Evolutionary conservation across 2,329 filamentous ascomycete genomes (phyloP).

Genomic region (Chaetoscypha palmicola): DNA sequence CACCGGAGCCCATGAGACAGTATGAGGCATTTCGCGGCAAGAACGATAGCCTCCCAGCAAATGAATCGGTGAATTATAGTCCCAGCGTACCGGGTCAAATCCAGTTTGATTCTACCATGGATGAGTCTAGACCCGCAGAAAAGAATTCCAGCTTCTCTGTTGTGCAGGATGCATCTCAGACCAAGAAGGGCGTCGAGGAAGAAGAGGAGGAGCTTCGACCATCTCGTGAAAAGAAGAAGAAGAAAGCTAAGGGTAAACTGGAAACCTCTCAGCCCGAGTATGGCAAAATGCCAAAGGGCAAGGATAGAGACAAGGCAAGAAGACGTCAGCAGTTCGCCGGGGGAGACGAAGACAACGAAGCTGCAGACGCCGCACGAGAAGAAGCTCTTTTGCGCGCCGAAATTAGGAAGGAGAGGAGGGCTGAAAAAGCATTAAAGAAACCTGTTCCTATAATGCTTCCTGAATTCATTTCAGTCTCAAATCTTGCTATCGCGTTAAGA

Average conservation of each 20-base stretch:
- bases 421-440: slow-evolving; percentile 36
- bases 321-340: slow-evolving; percentile 23
- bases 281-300: slow-evolving; percentile 20
- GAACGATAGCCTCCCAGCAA: no score
- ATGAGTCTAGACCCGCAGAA: no score
- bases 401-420: slow-evolving; percentile 36
- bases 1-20: no score
- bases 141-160: no score
- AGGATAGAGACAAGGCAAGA: slow-evolving; percentile 27
- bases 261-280: slow-evolving; percentile 5
- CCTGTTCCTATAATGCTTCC: slow-evolving; percentile 64
- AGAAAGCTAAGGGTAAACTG: neutral
- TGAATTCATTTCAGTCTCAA: slow-evolving; percentile 84
- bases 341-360: slow-evolving; percentile 28
- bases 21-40: no score
- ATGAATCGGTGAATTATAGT: no score
- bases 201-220: slow-evolving; percentile 3
- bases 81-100: no score
- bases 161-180: no score
- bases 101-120: no score
- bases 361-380: slow-evolving; percentile 19
- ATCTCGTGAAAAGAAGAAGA: slow-evolving; percentile 1
- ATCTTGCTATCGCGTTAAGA: slow-evolving; percentile 68
- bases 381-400: slow-evolving; percentile 34
- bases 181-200: neutral